Evolutionary conservation across 1,284 basidiomycete species (phyloP).

Genomic region (Apiotrichum montevideense): DNA sequence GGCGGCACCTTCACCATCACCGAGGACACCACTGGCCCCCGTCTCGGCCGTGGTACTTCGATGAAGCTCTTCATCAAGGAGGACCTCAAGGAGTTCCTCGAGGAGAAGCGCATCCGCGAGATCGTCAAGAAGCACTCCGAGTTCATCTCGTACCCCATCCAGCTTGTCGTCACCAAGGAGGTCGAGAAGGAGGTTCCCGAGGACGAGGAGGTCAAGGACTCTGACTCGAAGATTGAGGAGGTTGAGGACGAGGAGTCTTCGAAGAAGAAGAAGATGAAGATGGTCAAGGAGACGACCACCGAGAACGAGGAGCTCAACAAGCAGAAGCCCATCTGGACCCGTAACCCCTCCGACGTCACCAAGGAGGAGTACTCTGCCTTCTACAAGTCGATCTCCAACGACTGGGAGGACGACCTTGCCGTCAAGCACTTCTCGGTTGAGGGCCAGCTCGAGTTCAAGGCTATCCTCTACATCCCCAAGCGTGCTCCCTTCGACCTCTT

Average conservation of each 20-base stretch:
- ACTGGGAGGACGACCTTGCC: conserved; percentile 99
- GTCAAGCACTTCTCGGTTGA: conserved; percentile 99
- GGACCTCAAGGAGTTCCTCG: conserved; percentile 97
- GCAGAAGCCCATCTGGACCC: conserved; percentile 99
- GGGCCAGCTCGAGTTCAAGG: conserved; percentile 99
- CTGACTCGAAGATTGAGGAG: conserved; percentile 61
- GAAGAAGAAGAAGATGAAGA: conserved; percentile 83
- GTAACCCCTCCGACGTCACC: conserved; percentile 91
- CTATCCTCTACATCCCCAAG: conserved; percentile 94
- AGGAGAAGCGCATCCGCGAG: conserved; percentile 99
- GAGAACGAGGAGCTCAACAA: conserved; percentile 99
- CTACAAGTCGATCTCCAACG: conserved; percentile 99
- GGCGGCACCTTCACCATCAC: conserved; percentile 99
- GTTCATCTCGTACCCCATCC: conserved; percentile 99
- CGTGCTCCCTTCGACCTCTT: conserved; percentile 98
- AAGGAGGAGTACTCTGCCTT: conserved; percentile 90
- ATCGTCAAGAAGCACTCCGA: conserved; percentile 99
- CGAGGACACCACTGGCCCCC: conserved; percentile 78
- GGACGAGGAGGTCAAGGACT: conserved; percentile 57
- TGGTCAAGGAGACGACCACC: conserved; percentile 83
- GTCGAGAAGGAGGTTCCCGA: conserved; percentile 97
- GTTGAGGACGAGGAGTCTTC: conserved; percentile 77
- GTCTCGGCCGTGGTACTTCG: conserved; percentile 91
- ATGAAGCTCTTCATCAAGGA: conserved; percentile 96
- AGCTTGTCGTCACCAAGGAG: conserved; percentile 97